Conservation (phyloP, 306 rosid genomes). For the Cicer judaicum region DNA sequence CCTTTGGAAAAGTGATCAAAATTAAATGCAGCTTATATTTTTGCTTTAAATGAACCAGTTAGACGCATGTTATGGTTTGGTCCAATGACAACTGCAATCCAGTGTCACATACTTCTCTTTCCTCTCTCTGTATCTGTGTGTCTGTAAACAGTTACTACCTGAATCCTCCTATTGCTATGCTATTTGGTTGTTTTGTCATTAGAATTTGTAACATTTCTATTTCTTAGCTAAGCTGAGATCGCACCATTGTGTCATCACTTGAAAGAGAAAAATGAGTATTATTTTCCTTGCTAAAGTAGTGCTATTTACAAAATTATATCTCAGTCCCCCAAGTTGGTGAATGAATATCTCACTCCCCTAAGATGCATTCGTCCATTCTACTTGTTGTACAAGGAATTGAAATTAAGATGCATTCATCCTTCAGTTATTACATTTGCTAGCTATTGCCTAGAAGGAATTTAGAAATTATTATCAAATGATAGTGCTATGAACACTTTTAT, state of each 20-base stretch:
- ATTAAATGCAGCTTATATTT: constrained; percentile 29
- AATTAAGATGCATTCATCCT: neutral
- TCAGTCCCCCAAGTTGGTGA: neutral
- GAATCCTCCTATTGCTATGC: constrained; percentile 7
- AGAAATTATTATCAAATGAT: neutral
- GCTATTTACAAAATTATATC: neutral
- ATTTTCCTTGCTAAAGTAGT: neutral
- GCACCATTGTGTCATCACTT: constrained; percentile 3
- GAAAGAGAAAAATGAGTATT: neutral
- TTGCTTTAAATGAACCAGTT: constrained; percentile 26
- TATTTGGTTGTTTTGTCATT: neutral
- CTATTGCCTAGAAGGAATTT: neutral
- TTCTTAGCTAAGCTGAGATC: neutral
- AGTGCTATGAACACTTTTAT: neutral
- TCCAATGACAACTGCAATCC: neutral
- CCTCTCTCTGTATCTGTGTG: neutral
- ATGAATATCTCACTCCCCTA: neutral
- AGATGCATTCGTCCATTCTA: neutral
- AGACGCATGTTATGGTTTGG: neutral
- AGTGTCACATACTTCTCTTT: constrained; percentile 11
- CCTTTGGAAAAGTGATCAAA: constrained; percentile 12
- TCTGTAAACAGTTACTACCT: neutral
- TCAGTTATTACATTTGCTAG: neutral
- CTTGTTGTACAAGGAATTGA: neutral
- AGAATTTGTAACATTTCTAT: neutral